These are phyloP conservation scores for Boletellus ananiceps DNA, from an alignment of 768 basidiomycete genomes.

Conservation along the genomic window DNA sequence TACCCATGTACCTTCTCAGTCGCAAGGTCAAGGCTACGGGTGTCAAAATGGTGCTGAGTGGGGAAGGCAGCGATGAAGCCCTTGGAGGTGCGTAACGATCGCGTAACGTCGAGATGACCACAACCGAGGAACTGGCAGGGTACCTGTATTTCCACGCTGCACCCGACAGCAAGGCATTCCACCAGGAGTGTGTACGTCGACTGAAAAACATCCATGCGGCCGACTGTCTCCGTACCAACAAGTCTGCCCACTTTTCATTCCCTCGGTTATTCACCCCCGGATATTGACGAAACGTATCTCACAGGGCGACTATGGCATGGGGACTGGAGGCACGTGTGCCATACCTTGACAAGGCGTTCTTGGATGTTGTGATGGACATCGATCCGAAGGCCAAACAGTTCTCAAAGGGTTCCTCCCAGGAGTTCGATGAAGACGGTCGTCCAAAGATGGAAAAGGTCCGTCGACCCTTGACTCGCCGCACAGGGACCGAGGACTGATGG, in stretches of 20 bases:
- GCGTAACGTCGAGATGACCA: background rate
- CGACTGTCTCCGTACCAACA: constrained; percentile 97
- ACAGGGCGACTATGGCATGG: constrained; percentile 98
- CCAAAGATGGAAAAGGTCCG: no score
- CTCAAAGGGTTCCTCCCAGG: no score
- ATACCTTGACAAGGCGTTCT: no score
- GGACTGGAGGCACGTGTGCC: constrained; percentile 38
- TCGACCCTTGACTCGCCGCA: no score
- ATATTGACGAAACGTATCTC: constrained; percentile 4
- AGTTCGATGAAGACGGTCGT: no score
- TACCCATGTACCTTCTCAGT: no score
- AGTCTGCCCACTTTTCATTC: constrained; percentile 45
- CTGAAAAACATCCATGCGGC: constrained; percentile 97
- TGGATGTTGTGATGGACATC: no score
- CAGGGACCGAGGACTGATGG: no score
- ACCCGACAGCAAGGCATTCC: constrained; percentile 81
- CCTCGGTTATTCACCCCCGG: background rate
- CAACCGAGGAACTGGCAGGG: constrained; percentile 41
- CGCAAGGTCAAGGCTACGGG: constrained; percentile 66
- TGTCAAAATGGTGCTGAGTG: constrained; percentile 98
- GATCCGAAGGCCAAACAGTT: no score
- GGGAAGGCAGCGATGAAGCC: constrained; percentile 97
- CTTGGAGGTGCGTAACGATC: constrained; percentile 65
- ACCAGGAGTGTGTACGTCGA: constrained; percentile 90
- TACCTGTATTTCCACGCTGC: constrained; percentile 99